Conservation (phyloP, 192 early-diverging fungal species). For the Coemansia sp. region DNA sequence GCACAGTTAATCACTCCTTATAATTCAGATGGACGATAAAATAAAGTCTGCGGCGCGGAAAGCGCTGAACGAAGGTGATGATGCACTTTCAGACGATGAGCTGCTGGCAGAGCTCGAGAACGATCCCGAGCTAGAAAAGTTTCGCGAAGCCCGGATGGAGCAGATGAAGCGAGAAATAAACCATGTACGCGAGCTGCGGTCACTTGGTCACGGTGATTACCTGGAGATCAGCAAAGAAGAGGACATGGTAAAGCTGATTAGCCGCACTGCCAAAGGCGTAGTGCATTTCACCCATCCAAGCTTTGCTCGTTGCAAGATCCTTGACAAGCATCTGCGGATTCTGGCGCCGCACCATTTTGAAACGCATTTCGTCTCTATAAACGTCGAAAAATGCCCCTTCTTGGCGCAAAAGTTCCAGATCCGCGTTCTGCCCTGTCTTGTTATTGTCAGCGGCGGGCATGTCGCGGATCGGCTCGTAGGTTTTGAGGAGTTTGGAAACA, state of each 20-base stretch:
- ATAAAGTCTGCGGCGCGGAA: constrained; percentile 37
- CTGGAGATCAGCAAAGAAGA: constrained; percentile 75
- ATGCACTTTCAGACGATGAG: constrained; percentile 72
- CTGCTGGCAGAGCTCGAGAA: constrained; percentile 83
- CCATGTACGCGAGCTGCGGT: constrained; percentile 59
- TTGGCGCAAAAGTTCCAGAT: constrained; percentile 86
- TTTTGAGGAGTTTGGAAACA: constrained; percentile 91
- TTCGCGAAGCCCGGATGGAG: constrained; percentile 81
- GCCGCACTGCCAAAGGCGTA: constrained; percentile 59
- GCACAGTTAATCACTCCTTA: too few species aligned
- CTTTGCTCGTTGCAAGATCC: constrained; percentile 89
- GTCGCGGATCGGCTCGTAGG: constrained; percentile 79
- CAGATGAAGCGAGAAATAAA: constrained; percentile 77
- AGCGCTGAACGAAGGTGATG: constrained; percentile 40
- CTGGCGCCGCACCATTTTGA: constrained; percentile 78
- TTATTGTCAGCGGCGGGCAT: constrained; percentile 70
- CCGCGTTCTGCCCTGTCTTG: constrained; percentile 83
- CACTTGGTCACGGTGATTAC: constrained; percentile 74
- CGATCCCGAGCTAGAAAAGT: constrained; percentile 64
- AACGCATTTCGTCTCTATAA: constrained; percentile 85
- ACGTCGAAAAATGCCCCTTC: constrained; percentile 87
- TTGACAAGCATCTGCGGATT: constrained; percentile 85
- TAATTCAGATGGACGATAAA: constrained; percentile 31
- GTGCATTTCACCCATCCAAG: constrained; percentile 93
- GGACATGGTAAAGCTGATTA: constrained; percentile 77